phyloP scores from a whole-genome alignment of 2,329 filamentous ascomycete genomes.

The Pyrenophora graminea region DNA sequence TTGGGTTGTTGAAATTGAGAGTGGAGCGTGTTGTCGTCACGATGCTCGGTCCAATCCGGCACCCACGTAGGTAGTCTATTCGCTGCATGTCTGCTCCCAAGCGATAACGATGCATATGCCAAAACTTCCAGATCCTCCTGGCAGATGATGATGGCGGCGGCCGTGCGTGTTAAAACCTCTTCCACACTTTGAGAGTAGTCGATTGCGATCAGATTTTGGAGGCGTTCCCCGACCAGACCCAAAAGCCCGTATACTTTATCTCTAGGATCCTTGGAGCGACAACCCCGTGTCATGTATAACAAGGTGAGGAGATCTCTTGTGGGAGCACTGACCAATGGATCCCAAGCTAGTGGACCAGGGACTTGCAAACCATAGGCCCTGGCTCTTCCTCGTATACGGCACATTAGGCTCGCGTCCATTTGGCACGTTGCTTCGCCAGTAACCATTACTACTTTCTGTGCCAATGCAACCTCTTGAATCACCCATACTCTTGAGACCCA shows the following conservation, averaged over 20 bases:
- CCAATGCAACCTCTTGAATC: constrained; percentile 24
- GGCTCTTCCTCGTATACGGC: constrained; percentile 16
- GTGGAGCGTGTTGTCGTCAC: constrained; percentile 4
- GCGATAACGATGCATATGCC: constrained; percentile 11
- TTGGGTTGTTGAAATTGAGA: constrained; percentile 10
- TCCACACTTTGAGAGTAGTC: constrained; percentile 19
- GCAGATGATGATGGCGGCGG: constrained; percentile 16
- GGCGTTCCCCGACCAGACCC: constrained; percentile 12
- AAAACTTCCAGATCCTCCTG: constrained; percentile 15
- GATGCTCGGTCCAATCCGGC: constrained; percentile 12
- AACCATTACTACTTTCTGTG: constrained; percentile 15
- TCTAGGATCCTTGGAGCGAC: constrained; percentile 13
- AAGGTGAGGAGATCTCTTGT: constrained; percentile 15
- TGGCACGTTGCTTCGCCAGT: constrained; percentile 9
- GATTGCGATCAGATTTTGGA: constrained; percentile 14
- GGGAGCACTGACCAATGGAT: constrained; percentile 15
- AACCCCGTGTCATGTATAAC: constrained; percentile 14
- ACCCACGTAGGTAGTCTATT: constrained; percentile 14
- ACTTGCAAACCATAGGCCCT: constrained; percentile 11
- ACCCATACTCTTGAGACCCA: constrained; percentile 23
- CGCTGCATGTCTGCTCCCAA: background rate
- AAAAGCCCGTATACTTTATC: constrained; percentile 18
- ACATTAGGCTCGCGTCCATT: constrained; percentile 11
- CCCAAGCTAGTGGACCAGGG: constrained; percentile 18
- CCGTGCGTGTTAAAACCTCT: constrained; percentile 12